Evolutionary conservation across 306 rosid genomes (phyloP).

Genomic region (Argentina anserina): DNA sequence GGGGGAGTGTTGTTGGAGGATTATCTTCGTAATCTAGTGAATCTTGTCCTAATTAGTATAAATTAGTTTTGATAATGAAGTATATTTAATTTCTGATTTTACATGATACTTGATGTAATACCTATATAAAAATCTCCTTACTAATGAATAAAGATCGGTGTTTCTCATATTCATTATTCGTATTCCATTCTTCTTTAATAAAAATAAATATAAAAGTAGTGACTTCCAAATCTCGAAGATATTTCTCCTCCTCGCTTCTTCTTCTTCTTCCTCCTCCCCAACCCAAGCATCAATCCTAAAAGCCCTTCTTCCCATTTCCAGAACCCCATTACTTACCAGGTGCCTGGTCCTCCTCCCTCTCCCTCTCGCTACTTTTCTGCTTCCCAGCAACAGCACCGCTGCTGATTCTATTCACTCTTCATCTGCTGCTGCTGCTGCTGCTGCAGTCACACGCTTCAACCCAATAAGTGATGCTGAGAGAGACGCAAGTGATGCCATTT

Average conservation of each 20-base stretch:
- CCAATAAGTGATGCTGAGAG: slow-evolving; percentile 49
- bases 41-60: no score
- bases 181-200: no score
- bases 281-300: slow-evolving; percentile 9
- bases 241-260: slow-evolving; percentile 15
- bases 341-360: slow-evolving; percentile 56
- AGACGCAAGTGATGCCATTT: slow-evolving; percentile 46
- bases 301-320: slow-evolving; percentile 24
- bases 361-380: slow-evolving; percentile 42
- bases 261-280: slow-evolving; percentile 19
- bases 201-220: no score
- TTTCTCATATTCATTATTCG: no score
- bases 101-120: no score
- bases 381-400: slow-evolving; percentile 19
- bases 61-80: no score
- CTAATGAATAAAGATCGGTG: no score
- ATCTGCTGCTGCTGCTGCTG: no score
- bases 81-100: no score
- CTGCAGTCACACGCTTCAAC: slow-evolving; percentile 36
- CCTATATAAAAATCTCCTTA: no score
- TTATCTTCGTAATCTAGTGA: no score
- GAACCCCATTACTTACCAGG: slow-evolving; percentile 32
- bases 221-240: slow-evolving; percentile 40
- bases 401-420: not conserved
- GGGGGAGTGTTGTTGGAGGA: no score